phyloP scores from a whole-genome alignment of 352 stramenopile species.

The Globisporangium ultimum region DNA sequence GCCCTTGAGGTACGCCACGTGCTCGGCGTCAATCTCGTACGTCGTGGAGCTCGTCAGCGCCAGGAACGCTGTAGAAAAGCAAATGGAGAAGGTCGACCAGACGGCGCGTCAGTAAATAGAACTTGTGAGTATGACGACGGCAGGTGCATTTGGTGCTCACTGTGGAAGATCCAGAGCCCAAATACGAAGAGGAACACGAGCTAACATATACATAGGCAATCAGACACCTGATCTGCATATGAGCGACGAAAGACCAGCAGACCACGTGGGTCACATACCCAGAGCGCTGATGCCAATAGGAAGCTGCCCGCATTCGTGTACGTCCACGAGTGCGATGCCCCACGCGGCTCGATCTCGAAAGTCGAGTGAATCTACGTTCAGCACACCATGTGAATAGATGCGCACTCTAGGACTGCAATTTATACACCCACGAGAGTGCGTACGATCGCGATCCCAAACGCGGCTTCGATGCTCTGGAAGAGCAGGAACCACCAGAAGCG shows the following conservation, averaged over 20 bases:
- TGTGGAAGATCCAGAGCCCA: conserved; percentile 34
- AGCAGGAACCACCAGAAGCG: conserved; percentile 79
- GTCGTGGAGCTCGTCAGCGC: conserved; percentile 62
- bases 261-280: conserved; percentile 15
- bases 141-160: conserved; percentile 12
- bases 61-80: conserved; percentile 30
- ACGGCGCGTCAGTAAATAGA: neutral
- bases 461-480: conserved; percentile 30
- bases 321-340: conserved; percentile 18
- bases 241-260: neutral
- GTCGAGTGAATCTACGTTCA: conserved; percentile 10
- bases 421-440: neutral
- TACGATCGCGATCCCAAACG: conserved; percentile 26
- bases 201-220: neutral
- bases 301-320: conserved; percentile 19
- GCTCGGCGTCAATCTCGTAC: conserved; percentile 60
- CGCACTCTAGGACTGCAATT: neutral
- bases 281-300: conserved; percentile 19
- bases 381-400: conserved; percentile 1
- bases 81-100: neutral
- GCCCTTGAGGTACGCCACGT: conserved; percentile 60
- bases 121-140: neutral
- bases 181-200: conserved; percentile 16
- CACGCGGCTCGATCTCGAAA: conserved; percentile 3
- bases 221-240: neutral